phyloP scores from a whole-genome alignment of 2,329 filamentous ascomycete genomes.

The Phyllosticta capitalensis region DNA sequence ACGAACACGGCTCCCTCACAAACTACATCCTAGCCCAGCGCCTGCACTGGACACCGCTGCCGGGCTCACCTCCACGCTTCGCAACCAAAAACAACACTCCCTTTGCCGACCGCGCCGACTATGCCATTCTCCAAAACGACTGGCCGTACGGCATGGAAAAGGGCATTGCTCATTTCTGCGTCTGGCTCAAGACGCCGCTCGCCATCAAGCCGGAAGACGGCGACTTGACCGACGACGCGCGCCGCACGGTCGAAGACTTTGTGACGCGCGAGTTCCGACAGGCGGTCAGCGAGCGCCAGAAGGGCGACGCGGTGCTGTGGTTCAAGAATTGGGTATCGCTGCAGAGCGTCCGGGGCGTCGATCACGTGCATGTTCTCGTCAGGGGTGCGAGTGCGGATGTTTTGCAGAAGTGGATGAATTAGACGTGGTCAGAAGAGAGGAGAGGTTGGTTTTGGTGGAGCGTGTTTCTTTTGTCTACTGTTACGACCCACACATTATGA shows the following conservation, averaged over 20 bases:
- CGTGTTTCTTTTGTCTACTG: too few relatives aligned
- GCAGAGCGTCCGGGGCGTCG: conserved; percentile 50
- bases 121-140: conserved; percentile 50
- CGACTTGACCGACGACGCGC: conserved; percentile 22
- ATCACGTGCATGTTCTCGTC: conserved; percentile 49
- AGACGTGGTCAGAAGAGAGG: neutral
- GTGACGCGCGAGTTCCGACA: conserved; percentile 7
- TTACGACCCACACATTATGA: too few relatives aligned
- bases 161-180: conserved; percentile 44
- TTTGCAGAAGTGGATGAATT: conserved; percentile 19
- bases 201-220: conserved; percentile 22
- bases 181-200: conserved; percentile 38
- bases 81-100: conserved; percentile 38
- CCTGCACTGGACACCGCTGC: conserved; percentile 40
- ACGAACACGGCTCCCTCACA: conserved; percentile 46
- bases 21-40: conserved; percentile 48
- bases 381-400: conserved; percentile 30
- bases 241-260: conserved; percentile 18
- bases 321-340: conserved; percentile 55
- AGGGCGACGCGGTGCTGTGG: conserved; percentile 46
- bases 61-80: conserved; percentile 21
- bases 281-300: conserved; percentile 14
- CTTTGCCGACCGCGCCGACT: conserved; percentile 47
- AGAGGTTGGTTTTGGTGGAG: too few relatives aligned
- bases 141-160: conserved; percentile 52